phyloP scores from a whole-genome alignment of 75 land plant species.

The Cunninghamia lanceolata region DNA sequence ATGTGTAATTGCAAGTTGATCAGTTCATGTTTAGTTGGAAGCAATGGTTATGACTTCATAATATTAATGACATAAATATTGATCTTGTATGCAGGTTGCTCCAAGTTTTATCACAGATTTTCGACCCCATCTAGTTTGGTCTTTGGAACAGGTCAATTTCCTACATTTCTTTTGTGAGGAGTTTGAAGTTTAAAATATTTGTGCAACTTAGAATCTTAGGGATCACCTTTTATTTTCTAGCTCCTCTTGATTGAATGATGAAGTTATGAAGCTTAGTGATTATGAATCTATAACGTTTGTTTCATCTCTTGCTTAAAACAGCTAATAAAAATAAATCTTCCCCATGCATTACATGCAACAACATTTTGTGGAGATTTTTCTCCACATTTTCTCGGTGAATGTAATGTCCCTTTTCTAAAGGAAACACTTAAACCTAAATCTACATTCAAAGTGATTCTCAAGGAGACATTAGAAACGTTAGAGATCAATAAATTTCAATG shows the following conservation, averaged over 20 bases:
- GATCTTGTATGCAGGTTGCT: slow-evolving; percentile 44
- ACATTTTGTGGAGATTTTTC: no score
- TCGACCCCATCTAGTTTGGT: slow-evolving; percentile 82
- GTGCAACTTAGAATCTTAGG: background rate
- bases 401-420: no score
- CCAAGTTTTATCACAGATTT: slow-evolving; percentile 63
- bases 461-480: no score
- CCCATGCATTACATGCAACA: background rate
- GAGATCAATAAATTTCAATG: no score
- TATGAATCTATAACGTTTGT: background rate
- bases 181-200: background rate
- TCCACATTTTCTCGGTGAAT: no score
- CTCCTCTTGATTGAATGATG: background rate
- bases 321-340: background rate
- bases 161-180: background rate
- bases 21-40: background rate
- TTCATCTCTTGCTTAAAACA: background rate
- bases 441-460: no score
- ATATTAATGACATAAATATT: background rate
- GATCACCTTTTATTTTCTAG: background rate
- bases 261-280: background rate
- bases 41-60: background rate
- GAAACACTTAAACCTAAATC: no score
- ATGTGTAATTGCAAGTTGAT: background rate
- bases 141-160: slow-evolving; percentile 71